These are phyloP conservation scores for Blastomyces parvus DNA, from an alignment of 2,329 filamentous ascomycete genomes.

Conservation along the genomic window DNA sequence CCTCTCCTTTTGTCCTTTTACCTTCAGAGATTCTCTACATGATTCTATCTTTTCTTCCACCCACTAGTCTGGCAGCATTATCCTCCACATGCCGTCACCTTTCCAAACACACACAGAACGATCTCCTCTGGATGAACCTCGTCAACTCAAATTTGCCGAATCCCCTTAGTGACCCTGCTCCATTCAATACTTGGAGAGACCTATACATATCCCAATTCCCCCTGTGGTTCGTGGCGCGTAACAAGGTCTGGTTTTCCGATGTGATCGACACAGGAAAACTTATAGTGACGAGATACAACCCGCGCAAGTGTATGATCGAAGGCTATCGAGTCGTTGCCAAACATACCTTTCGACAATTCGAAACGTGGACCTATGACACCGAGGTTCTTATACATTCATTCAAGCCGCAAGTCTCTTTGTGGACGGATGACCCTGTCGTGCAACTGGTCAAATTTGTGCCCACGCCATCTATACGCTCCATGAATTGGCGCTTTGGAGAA, in stretches of 20 bases:
- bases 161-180: constrained; percentile 46
- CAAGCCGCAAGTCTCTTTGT: constrained; percentile 58
- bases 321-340: constrained; percentile 66
- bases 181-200: constrained; percentile 56
- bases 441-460: constrained; percentile 38
- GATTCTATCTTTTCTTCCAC: constrained; percentile 58
- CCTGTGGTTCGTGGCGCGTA: constrained; percentile 71
- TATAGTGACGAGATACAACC: constrained; percentile 67
- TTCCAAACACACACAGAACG: constrained; percentile 50
- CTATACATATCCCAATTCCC: constrained; percentile 67
- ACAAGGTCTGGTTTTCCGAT: constrained; percentile 82
- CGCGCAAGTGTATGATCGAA: constrained; percentile 64
- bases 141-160: constrained; percentile 60
- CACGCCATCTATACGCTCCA: constrained; percentile 13
- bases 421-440: constrained; percentile 64
- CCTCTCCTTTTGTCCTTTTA: constrained; percentile 37
- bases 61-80: constrained; percentile 53
- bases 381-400: constrained; percentile 64
- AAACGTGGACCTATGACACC: constrained; percentile 56
- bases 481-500: constrained; percentile 30
- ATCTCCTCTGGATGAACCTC: constrained; percentile 61
- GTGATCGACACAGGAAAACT: constrained; percentile 62
- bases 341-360: constrained; percentile 45
- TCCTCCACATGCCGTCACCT: constrained; percentile 55
- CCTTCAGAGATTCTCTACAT: constrained; percentile 66